A percentile compares a stretch with the other conserved stretches of the same genome.
Conservation (phyloP, 345 rosid genomes). For the Eucalyptus sp. region DNA sequence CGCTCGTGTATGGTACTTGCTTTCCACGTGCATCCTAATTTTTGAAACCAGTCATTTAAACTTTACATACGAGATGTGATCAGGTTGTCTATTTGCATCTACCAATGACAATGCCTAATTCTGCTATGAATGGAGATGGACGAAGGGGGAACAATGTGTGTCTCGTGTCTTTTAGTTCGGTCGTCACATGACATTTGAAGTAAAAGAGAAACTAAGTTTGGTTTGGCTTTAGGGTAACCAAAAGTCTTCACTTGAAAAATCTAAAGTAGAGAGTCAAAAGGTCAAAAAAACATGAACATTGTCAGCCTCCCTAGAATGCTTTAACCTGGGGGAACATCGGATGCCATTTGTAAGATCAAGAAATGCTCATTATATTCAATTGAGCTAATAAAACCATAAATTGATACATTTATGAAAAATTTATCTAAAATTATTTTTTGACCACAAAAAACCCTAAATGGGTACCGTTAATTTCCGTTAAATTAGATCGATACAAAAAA, state of each 20-base stretch:
- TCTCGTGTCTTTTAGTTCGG: not conserved
- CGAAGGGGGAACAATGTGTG: not conserved
- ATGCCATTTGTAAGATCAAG: not conserved
- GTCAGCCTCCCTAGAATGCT: not conserved
- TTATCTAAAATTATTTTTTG: too few relatives aligned
- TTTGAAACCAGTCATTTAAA: not conserved
- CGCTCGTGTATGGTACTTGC: not conserved
- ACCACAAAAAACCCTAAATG: too few relatives aligned
- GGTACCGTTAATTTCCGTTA: accelerated
- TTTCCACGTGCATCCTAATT: not conserved
- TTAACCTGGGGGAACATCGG: not conserved
- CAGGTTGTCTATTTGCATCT: not conserved
- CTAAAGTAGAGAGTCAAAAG: not conserved
- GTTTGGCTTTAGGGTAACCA: not conserved
- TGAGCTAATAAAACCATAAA: too few relatives aligned
- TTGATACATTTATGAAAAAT: too few relatives aligned
- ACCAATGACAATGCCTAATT: not conserved
- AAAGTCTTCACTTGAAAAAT: not conserved
- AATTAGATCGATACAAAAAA: too few relatives aligned
- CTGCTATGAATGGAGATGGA: not conserved
- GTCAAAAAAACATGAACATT: not conserved
- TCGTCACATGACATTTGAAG: not conserved
- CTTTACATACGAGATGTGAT: not conserved
- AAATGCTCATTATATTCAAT: not conserved
- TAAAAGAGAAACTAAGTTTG: not conserved